phyloP scores from a whole-genome alignment of 1,139 yeast genomes.

The Meyerozyma smithsonii region DNA sequence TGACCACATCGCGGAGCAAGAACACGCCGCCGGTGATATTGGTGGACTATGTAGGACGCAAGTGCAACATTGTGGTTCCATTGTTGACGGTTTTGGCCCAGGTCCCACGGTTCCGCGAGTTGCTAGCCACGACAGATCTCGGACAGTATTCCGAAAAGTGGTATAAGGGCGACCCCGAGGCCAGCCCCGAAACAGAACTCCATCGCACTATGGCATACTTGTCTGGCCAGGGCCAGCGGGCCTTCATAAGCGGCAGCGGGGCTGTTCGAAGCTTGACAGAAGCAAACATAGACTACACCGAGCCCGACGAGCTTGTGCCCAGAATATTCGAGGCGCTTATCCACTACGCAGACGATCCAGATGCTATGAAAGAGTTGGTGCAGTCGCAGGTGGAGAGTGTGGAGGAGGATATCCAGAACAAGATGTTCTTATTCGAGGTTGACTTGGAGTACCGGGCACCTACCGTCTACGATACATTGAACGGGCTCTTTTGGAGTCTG shows the following conservation, averaged over 20 bases:
- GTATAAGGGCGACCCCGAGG: constrained; percentile 10
- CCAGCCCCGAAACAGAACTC: constrained; percentile 7
- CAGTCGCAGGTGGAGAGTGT: constrained; percentile 24
- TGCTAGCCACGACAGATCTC: constrained; percentile 9
- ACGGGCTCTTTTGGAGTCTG: constrained; percentile 34
- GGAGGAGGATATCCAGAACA: constrained; percentile 22
- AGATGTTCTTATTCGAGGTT: constrained; percentile 27
- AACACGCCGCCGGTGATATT: constrained; percentile 16
- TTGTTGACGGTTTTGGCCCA: constrained; percentile 22
- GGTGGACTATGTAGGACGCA: constrained; percentile 11
- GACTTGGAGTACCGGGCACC: constrained; percentile 29
- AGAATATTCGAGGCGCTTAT: constrained; percentile 4
- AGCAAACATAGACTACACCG: background rate
- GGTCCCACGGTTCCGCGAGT: constrained; percentile 16
- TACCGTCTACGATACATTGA: constrained; percentile 28
- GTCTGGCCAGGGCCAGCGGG: constrained; percentile 14
- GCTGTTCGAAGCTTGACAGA: background rate
- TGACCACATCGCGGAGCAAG: background rate
- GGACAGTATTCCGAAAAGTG: constrained; percentile 13
- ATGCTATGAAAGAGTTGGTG: constrained; percentile 12
- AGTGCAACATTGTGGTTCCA: constrained; percentile 25
- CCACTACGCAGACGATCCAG: constrained; percentile 11
- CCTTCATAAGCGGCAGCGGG: constrained; percentile 5
- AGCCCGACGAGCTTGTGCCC: constrained; percentile 1
- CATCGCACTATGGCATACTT: constrained; percentile 7